These are phyloP conservation scores for Ailanthus altissimus DNA, from an alignment of 345 rosid genomes.

Conservation along the genomic window DNA sequence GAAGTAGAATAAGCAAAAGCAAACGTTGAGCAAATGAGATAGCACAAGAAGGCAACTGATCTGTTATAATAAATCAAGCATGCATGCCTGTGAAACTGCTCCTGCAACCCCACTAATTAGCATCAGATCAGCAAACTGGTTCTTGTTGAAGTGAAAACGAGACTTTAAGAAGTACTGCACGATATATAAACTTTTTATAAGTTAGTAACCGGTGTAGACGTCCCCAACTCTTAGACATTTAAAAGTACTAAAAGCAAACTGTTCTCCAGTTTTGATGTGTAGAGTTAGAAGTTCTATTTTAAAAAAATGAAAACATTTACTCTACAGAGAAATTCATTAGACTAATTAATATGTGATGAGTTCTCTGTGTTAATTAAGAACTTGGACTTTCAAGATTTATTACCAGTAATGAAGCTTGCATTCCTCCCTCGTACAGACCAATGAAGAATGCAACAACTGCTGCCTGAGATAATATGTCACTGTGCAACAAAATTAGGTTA, in stretches of 20 bases:
- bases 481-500: slow-evolving; percentile 35
- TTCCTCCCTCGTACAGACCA: slow-evolving; percentile 67
- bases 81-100: slow-evolving; percentile 60
- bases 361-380: no score
- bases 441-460: slow-evolving; percentile 75
- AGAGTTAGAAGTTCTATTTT: no score
- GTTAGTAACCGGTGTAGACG: no score
- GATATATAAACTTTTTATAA: no score
- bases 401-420: slow-evolving; percentile 62
- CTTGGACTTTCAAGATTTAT: no score
- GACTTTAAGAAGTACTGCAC: slow-evolving; percentile 86
- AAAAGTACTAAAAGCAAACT: no score
- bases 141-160: slow-evolving; percentile 84
- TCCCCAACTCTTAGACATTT: no score
- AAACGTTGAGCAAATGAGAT: background rate
- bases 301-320: no score
- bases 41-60: background rate
- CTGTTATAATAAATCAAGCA: background rate
- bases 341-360: no score
- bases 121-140: slow-evolving; percentile 76
- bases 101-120: slow-evolving; percentile 50
- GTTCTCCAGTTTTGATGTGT: no score
- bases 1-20: background rate
- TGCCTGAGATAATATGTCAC: slow-evolving; percentile 64
- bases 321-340: no score